phyloP scores from a whole-genome alignment of 371 early-diverging fungal genomes.

The Mortierella polycephala region DNA sequence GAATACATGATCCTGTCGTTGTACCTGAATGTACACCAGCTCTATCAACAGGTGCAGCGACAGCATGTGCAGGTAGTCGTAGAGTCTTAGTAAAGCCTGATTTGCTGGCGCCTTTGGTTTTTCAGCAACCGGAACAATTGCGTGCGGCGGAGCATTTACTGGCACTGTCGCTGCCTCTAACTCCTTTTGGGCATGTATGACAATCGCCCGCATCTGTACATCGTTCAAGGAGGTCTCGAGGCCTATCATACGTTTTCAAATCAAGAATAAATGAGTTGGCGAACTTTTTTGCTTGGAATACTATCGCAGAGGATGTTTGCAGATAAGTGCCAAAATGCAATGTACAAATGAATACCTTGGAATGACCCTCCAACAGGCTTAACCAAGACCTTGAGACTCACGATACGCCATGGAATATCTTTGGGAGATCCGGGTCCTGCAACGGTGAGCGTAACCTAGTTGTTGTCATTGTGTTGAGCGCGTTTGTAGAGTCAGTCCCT shows the following conservation, averaged over 20 bases:
- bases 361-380: constrained; percentile 55
- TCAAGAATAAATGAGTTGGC: neutral
- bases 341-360: constrained; percentile 22
- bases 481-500: neutral
- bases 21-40: constrained; percentile 68
- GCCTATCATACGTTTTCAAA: constrained; percentile 43
- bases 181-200: constrained; percentile 63
- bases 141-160: constrained; percentile 8
- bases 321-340: neutral
- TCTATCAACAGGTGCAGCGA: constrained; percentile 75
- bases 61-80: constrained; percentile 76
- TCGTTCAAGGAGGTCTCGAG: constrained; percentile 66
- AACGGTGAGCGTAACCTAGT: constrained; percentile 59
- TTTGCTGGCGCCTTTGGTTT: constrained; percentile 20
- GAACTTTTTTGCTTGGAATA: neutral
- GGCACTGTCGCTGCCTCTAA: constrained; percentile 51
- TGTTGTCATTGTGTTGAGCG: neutral
- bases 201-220: constrained; percentile 60
- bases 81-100: constrained; percentile 66
- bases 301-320: neutral
- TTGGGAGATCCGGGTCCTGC: constrained; percentile 62
- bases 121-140: constrained; percentile 1
- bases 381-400: constrained; percentile 64
- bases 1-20: neutral
- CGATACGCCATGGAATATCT: constrained; percentile 66